phyloP scores from a whole-genome alignment of 2,329 filamentous ascomycete genomes.

The Myotisia sp. region DNA sequence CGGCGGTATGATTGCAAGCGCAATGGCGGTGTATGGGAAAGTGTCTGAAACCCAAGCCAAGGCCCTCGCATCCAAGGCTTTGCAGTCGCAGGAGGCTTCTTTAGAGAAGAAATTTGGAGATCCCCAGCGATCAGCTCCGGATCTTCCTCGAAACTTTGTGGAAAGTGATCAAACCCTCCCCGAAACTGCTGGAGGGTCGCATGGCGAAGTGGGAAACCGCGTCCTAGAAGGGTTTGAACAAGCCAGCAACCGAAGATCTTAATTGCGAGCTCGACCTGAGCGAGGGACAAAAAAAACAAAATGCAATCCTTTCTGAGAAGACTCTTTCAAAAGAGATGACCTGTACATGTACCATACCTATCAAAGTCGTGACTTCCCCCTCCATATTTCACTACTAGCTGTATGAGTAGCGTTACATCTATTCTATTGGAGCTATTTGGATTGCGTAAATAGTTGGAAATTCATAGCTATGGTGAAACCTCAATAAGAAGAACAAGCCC shows the following conservation, averaged over 20 bases:
- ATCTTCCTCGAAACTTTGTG: constrained; percentile 7
- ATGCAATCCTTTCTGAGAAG: too few relatives aligned
- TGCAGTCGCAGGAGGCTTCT: constrained; percentile 16
- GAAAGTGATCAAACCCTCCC: constrained; percentile 9
- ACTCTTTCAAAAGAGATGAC: too few relatives aligned
- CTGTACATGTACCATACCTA: too few relatives aligned
- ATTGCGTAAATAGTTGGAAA: too few relatives aligned
- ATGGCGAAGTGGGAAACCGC: constrained; percentile 32
- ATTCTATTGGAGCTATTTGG: too few relatives aligned
- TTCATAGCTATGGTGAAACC: too few relatives aligned
- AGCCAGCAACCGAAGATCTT: constrained; percentile 23
- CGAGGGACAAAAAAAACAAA: too few relatives aligned
- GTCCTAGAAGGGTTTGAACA: constrained; percentile 38
- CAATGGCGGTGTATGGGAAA: constrained; percentile 89
- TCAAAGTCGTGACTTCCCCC: too few relatives aligned
- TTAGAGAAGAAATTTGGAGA: constrained; percentile 7
- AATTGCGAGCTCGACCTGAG: too few relatives aligned
- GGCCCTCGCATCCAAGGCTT: constrained; percentile 36
- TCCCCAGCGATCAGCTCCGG: constrained; percentile 7
- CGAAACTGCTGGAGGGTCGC: constrained; percentile 12
- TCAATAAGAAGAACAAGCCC: too few relatives aligned
- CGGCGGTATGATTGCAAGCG: constrained; percentile 89
- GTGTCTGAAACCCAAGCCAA: constrained; percentile 68
- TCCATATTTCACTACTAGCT: too few relatives aligned
- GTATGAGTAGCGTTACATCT: too few relatives aligned